Percentiles rank a stretch among this genome's conserved stretches.
Evolutionary conservation across 257 asterid genomes (phyloP).

Genomic region (Asclepias syriaca): DNA sequence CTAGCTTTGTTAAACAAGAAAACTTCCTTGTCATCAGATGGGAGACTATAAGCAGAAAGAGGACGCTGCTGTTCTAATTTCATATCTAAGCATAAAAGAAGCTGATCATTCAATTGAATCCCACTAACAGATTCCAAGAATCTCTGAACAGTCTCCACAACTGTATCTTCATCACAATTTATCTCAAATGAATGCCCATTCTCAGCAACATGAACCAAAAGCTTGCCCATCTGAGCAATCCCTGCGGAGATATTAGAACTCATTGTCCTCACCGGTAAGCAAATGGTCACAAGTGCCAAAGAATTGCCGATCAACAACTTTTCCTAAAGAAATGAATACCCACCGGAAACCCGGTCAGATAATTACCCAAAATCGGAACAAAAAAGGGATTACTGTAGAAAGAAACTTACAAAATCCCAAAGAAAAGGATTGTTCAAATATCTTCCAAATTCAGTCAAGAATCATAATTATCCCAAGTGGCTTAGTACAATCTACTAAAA

Average conservation of each 20-base stretch:
- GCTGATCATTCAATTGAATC: constrained; percentile 66
- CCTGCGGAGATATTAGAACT: constrained; percentile 49
- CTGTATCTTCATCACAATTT: constrained; percentile 59
- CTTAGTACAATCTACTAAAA: too few relatives aligned
- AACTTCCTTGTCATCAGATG: constrained; percentile 65
- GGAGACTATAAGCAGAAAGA: constrained; percentile 71
- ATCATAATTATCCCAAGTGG: too few relatives aligned
- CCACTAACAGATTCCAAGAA: constrained; percentile 53
- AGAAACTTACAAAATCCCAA: too few relatives aligned
- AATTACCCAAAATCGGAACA: not conserved
- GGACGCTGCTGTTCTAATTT: constrained; percentile 64
- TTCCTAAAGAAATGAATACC: not conserved
- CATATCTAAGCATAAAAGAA: constrained; percentile 83
- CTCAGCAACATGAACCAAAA: constrained; percentile 73
- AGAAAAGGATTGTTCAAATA: too few relatives aligned
- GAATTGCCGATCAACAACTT: constrained; percentile 9
- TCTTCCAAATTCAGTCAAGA: too few relatives aligned
- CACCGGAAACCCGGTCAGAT: constrained; percentile 1
- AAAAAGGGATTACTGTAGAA: too few relatives aligned
- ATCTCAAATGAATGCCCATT: constrained; percentile 77
- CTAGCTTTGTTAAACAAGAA: constrained; percentile 74
- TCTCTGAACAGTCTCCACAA: constrained; percentile 76
- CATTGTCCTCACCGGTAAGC: constrained; percentile 29
- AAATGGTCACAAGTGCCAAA: not conserved
- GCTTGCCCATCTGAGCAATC: constrained; percentile 69